A percentile compares a stretch with the other conserved stretches of the same genome.
Conservation (phyloP, 192 early-diverging fungal genomes). For the Cetraspora pellucida region DNA sequence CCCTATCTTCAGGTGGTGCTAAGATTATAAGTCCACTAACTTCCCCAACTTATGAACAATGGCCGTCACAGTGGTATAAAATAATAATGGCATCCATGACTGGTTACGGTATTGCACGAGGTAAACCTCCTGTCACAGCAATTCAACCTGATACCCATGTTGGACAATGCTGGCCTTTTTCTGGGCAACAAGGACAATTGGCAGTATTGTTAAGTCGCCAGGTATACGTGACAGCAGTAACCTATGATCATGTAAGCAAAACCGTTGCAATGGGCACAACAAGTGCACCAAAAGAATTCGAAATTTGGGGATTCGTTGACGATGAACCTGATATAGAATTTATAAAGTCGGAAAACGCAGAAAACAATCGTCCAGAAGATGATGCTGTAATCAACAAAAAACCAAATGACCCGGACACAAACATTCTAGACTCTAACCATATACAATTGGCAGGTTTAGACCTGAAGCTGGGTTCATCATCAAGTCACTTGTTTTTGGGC, state of each 20-base stretch:
- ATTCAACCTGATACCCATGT: constrained; percentile 52
- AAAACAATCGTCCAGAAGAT: background rate
- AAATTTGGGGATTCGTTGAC: constrained; percentile 57
- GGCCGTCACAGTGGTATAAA: constrained; percentile 1
- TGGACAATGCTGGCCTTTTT: constrained; percentile 79
- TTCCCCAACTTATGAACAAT: constrained; percentile 43
- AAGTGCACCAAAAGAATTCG: constrained; percentile 66
- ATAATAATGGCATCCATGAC: background rate
- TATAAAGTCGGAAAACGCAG: too few species aligned
- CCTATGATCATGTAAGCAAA: constrained; percentile 68
- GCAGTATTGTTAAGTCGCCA: constrained; percentile 61
- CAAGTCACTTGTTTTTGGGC: constrained; percentile 19
- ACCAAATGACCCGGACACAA: background rate
- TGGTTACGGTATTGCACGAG: constrained; percentile 5
- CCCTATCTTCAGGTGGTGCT: constrained; percentile 64
- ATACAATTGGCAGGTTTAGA: background rate
- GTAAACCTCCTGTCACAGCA: constrained; percentile 34
- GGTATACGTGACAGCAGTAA: constrained; percentile 62
- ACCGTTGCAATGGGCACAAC: constrained; percentile 58
- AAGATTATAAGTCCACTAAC: constrained; percentile 64
- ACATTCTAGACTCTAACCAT: constrained; percentile 1
- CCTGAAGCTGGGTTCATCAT: constrained; percentile 19
- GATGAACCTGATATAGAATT: background rate
- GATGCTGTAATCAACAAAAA: background rate
- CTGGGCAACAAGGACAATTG: constrained; percentile 62